Evolutionary conservation across 768 basidiomycete species (phyloP), one percentile per base, ranked within the genome.

Genomic region (Mycena chlorophos): DNA sequence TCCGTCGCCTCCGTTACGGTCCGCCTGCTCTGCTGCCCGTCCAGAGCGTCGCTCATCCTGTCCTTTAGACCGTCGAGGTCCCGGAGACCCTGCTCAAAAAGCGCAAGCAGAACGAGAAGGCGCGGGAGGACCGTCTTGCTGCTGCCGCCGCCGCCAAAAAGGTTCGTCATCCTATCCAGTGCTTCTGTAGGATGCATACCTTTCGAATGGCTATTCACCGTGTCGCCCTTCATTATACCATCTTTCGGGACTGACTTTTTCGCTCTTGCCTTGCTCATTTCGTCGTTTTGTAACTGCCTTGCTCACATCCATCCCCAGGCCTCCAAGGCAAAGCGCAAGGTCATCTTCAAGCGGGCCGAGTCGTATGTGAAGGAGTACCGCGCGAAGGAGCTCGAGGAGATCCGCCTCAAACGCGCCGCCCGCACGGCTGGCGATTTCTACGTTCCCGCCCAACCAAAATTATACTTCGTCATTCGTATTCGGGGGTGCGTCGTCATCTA

Each of bases 21-120:
- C 45, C 16, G 17, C 52, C 49, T 23, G 56, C 52, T 49, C 58
- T 58, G 66, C 45, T 46, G 5, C 45, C 45, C 12, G 8, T 8
- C 8, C 45, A 14, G 23, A 23, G 12, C 45, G 23, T 27, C 4
- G 27, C 45, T 13, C 45, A 25, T 46, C 23, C 17, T 8, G 17
- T 17, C 31, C 31, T 8, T 34, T 19, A 93, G 91, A 85, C 87
- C 70, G 87, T 97, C 73, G 90, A 95, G 85, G 95, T 96, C 78
- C 95, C 95, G 74, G 95, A 97, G 88, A 98, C 95, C 71, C 87
- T 98, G 81, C 92, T 98, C 81, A 98, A 97, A 86, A 98, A 96
- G 82, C 88, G 95, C 79, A 94, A 95, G 80, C 90, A 94, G 79
- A 95, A 87, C 69, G 93, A 96, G 82, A 95, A 95, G 82, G 89